Conservation (phyloP, 2,329 filamentous ascomycete species). For the Sclerotinia nivalis region DNA sequence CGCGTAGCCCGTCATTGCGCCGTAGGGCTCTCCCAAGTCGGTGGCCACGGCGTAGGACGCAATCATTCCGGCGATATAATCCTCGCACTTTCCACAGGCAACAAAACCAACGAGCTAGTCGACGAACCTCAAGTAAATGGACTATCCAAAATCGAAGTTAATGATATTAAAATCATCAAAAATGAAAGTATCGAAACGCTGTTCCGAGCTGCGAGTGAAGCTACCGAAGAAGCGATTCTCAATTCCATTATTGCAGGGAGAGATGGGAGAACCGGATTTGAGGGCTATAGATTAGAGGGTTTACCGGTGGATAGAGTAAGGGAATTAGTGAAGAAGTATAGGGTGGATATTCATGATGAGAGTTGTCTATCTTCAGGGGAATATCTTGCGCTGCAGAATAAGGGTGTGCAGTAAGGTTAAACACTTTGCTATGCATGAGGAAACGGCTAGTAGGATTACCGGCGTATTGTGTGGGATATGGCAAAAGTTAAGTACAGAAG, state of each 20-base stretch:
- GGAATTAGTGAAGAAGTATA: conserved; percentile 30
- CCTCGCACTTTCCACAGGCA: conserved; percentile 65
- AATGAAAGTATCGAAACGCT: conserved; percentile 61
- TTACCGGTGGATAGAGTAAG: conserved; percentile 47
- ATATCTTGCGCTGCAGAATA: conserved; percentile 1
- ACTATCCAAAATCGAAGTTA: conserved; percentile 42
- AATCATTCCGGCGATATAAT: conserved; percentile 68
- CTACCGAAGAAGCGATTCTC: conserved; percentile 65
- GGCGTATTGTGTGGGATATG: not conserved
- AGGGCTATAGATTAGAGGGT: conserved; percentile 51
- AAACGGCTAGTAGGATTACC: not conserved
- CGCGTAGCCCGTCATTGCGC: conserved; percentile 62
- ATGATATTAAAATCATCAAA: conserved; percentile 53
- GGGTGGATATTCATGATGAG: conserved; percentile 26
- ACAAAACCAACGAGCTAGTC: conserved; percentile 37
- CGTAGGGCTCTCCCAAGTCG: conserved; percentile 59
- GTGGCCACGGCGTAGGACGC: conserved; percentile 54
- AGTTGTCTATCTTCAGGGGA: not conserved
- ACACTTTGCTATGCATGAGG: not conserved
- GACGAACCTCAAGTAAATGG: conserved; percentile 36
- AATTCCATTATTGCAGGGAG: conserved; percentile 62
- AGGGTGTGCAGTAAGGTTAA: not conserved
- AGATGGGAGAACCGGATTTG: conserved; percentile 57
- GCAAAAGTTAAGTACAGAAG: no score
- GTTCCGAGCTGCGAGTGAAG: conserved; percentile 63